Conservation (phyloP, 2,329 filamentous ascomycete genomes). For the Trichoderma gracile region DNA sequence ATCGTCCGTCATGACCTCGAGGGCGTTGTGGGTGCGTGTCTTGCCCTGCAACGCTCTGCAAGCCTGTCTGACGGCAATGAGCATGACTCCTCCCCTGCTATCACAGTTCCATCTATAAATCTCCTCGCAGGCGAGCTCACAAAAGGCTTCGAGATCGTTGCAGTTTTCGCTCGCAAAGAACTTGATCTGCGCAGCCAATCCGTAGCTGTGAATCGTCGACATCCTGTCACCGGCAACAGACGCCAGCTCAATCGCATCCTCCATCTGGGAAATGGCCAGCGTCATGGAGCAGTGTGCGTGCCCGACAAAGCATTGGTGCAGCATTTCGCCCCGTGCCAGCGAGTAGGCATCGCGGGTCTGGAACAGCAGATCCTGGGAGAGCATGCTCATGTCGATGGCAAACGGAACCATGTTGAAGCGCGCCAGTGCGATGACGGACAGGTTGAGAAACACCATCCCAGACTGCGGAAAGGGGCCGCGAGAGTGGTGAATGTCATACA, state of each 20-base stretch:
- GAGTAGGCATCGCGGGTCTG: slow-evolving; percentile 64
- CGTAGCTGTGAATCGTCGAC: slow-evolving; percentile 70
- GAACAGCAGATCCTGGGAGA: slow-evolving; percentile 65
- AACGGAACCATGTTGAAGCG: slow-evolving; percentile 71
- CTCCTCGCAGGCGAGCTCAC: slow-evolving; percentile 71
- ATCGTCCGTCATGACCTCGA: slow-evolving; percentile 66
- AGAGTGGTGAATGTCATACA: slow-evolving; percentile 66
- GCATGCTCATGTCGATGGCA: slow-evolving; percentile 63
- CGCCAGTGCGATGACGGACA: slow-evolving; percentile 66
- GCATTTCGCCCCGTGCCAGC: slow-evolving; percentile 66
- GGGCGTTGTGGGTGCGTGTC: slow-evolving; percentile 54
- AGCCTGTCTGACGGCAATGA: slow-evolving; percentile 66
- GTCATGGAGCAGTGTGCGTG: slow-evolving; percentile 66
- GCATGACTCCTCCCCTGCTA: slow-evolving; percentile 67
- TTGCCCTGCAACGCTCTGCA: slow-evolving; percentile 74
- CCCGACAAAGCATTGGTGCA: slow-evolving; percentile 69
- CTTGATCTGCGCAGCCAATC: slow-evolving; percentile 64
- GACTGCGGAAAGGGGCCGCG: slow-evolving; percentile 68
- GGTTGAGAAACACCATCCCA: slow-evolving; percentile 65
- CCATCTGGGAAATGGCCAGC: slow-evolving; percentile 59
- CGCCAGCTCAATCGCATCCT: slow-evolving; percentile 66
- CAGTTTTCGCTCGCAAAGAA: slow-evolving; percentile 71
- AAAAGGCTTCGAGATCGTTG: slow-evolving; percentile 68
- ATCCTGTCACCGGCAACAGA: slow-evolving; percentile 69
- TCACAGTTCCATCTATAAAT: slow-evolving; percentile 72